These are phyloP conservation scores for Lophium mytilinum DNA, from an alignment of 495 filamentous ascomycete species.

Conservation along the genomic window DNA sequence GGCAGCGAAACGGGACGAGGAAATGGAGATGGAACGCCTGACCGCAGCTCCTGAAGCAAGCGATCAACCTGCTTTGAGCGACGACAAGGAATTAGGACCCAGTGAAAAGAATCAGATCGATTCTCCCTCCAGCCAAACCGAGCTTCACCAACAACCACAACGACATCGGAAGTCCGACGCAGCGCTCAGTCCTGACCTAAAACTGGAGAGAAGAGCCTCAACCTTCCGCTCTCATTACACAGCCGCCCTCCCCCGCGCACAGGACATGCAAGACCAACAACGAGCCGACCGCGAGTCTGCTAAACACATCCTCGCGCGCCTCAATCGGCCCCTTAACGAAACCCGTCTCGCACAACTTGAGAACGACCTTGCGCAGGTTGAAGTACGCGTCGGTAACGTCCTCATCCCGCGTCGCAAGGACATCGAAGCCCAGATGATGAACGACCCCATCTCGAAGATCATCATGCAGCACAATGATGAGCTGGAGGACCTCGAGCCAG, in stretches of 20 bases:
- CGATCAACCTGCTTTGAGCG: conserved; percentile 40
- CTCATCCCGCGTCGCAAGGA: conserved; percentile 27
- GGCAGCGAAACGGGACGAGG: conserved; percentile 78
- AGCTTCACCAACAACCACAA: conserved; percentile 1
- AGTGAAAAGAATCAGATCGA: conserved; percentile 50
- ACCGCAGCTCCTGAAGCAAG: conserved; percentile 37
- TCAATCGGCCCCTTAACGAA: too few relatives aligned
- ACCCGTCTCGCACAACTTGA: conserved; percentile 16
- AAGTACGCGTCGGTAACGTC: conserved; percentile 4
- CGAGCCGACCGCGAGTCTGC: conserved; percentile 21
- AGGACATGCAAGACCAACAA: background rate
- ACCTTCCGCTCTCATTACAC: conserved; percentile 20
- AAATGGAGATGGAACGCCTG: conserved; percentile 66
- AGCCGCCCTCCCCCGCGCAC: conserved; percentile 1
- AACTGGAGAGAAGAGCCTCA: conserved; percentile 13
- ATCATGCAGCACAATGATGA: conserved; percentile 51
- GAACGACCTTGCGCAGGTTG: conserved; percentile 11
- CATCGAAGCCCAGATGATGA: conserved; percentile 59
- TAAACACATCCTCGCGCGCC: conserved; percentile 8
- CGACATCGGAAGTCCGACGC: conserved; percentile 1
- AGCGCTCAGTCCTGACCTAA: too few relatives aligned
- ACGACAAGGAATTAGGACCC: conserved; percentile 38
- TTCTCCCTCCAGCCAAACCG: conserved; percentile 40
- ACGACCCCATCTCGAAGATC: conserved; percentile 78
- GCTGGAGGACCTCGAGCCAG: conserved; percentile 87